These are phyloP conservation scores for Acaromyces ingoldii DNA, from an alignment of 1,284 basidiomycete species.

Conservation along the genomic window DNA sequence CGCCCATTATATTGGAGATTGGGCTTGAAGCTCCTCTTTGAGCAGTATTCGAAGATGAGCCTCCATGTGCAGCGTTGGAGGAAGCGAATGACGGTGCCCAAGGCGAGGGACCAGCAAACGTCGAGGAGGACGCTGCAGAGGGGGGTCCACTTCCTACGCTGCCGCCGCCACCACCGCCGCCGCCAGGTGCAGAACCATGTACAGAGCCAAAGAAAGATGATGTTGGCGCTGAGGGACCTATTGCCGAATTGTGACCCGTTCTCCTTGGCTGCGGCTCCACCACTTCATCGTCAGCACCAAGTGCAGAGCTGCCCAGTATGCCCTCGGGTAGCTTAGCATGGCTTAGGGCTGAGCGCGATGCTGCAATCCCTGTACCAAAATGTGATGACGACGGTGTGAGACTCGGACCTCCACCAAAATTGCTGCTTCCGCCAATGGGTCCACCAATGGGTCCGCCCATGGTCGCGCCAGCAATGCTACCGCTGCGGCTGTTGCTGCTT, in stretches of 20 bases:
- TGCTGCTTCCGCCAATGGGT: too few relatives aligned
- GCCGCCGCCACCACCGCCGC: constrained; percentile 11
- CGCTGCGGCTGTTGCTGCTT: not conserved
- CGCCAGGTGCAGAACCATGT: constrained; percentile 12
- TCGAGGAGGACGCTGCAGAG: not conserved
- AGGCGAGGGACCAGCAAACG: not conserved
- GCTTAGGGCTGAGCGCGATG: too few relatives aligned
- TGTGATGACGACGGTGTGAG: too few relatives aligned
- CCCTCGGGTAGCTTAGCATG: constrained; percentile 34
- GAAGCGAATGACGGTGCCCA: too few relatives aligned
- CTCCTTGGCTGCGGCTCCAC: constrained; percentile 42
- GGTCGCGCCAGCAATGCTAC: too few relatives aligned
- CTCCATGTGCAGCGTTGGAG: too few relatives aligned
- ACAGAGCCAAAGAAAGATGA: constrained; percentile 22
- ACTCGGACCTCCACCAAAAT: not conserved
- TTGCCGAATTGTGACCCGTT: constrained; percentile 33
- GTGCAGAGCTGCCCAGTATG: constrained; percentile 48
- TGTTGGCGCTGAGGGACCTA: constrained; percentile 18
- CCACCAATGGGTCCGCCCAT: too few relatives aligned
- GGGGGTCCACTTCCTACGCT: not conserved
- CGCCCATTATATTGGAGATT: not conserved
- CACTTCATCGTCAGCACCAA: constrained; percentile 49
- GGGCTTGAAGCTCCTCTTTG: not conserved
- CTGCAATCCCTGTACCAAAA: too few relatives aligned
- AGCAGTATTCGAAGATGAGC: too few relatives aligned